Evolutionary conservation across 2,329 filamentous ascomycete genomes (phyloP).

Genomic region (Epichloe uncinata): DNA sequence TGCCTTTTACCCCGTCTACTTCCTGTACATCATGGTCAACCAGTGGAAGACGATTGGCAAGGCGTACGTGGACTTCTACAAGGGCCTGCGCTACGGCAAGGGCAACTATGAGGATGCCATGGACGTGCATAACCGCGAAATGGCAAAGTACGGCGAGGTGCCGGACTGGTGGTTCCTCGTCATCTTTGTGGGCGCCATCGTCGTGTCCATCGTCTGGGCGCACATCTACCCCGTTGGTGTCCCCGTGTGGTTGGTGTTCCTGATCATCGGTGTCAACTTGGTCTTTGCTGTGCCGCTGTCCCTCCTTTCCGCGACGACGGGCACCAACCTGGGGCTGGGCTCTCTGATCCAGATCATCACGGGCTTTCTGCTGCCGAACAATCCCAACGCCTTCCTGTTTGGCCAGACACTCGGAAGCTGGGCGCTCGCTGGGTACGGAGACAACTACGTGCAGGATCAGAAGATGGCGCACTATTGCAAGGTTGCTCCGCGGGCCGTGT

Average conservation of each 20-base stretch:
- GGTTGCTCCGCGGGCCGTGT: slow-evolving; percentile 32
- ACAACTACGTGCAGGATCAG: slow-evolving; percentile 33
- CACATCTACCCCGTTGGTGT: slow-evolving; percentile 16
- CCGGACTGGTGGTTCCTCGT: slow-evolving; percentile 34
- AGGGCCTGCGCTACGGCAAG: slow-evolving; percentile 24
- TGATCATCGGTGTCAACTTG: slow-evolving; percentile 24
- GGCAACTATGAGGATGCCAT: slow-evolving; percentile 27
- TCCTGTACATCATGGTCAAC: slow-evolving; percentile 29
- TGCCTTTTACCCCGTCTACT: slow-evolving; percentile 31
- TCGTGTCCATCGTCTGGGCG: slow-evolving; percentile 19
- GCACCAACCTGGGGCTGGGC: slow-evolving; percentile 29
- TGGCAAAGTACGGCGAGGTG: slow-evolving; percentile 29
- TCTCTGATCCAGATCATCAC: slow-evolving; percentile 28
- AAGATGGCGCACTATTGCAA: slow-evolving; percentile 39
- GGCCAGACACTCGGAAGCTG: slow-evolving; percentile 12
- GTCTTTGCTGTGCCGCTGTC: slow-evolving; percentile 30
- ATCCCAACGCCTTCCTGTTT: slow-evolving; percentile 14
- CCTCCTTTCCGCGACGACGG: slow-evolving; percentile 30
- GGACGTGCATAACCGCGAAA: slow-evolving; percentile 27
- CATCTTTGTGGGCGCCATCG: slow-evolving; percentile 20
- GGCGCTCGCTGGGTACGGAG: slow-evolving; percentile 21
- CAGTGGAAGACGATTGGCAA: slow-evolving; percentile 14
- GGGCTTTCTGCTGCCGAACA: slow-evolving; percentile 14
- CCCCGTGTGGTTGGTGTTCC: slow-evolving; percentile 28
- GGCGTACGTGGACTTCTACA: slow-evolving; percentile 26